Base-by-base conservation (phyloP, 208 protist species). In the Sergeia podlipaevii region DNA sequence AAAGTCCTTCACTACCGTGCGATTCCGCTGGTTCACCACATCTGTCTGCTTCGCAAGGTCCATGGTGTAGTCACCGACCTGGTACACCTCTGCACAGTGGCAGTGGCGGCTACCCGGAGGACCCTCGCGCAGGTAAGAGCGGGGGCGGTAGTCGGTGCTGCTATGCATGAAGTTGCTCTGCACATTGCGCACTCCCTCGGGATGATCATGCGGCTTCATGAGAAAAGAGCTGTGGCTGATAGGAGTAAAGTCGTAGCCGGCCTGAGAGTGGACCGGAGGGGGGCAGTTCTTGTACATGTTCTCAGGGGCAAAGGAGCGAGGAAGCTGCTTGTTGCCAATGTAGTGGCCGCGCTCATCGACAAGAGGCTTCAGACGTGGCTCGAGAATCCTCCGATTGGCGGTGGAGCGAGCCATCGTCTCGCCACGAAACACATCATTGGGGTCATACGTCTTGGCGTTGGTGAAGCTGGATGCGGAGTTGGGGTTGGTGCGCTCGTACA, bases 61-160 rank as follows among this genome's bases (percentile, higher is more conserved):
- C 61, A 88, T 56, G 5, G 86, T 93, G 77, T 91, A 85, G 73
- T 93, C 86, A 36, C 86, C 86, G 4, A 91, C 70, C 65, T 93
- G 81, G 56, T 80, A 88, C 32, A 93, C 86, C 65, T 93, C 82
- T 8, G 77, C 74, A 59, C 82, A 91, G 74, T 93, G 82, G 53
- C 80, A 81, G 69, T 91, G 82, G n/a, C 82, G 76, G 51, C 77
- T 86, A 44, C 74, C 67, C 36, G 70, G 69, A 10, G 56, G 41
- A 53, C 64, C 54, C 21, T 71, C 66, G 30, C 86, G 86, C 1
- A 86, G 65, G 66, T 88, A 91, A 38, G 82, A 68, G 10, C 82
- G 76, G 6, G 86, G 82, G 21, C 82, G 68, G 65, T 91, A 91
- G 68, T 94, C 80, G 32, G 52, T 74, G 49, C 63, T 75, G 56